Evolutionary conservation across 2,329 filamentous ascomycete species (phyloP).

Genomic region (Fusarium sp.): DNA sequence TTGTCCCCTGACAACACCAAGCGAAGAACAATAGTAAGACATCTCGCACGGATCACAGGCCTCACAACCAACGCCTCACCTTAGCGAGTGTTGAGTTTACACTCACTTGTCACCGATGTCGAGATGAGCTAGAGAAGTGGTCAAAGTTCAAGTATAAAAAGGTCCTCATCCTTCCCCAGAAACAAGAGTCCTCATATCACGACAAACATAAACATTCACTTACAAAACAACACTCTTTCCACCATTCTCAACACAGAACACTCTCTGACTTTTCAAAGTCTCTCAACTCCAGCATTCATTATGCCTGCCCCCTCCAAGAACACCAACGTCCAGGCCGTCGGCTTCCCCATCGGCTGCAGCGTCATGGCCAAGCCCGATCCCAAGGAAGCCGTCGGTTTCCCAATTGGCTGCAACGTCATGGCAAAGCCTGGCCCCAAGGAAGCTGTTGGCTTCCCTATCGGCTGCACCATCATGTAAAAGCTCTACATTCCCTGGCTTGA

Average conservation of each 20-base stretch:
- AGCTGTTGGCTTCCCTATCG: constrained; percentile 40
- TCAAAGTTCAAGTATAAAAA: constrained; percentile 34
- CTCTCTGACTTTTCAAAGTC: constrained; percentile 40
- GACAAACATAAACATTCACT: constrained; percentile 30
- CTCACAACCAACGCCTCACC: constrained; percentile 10
- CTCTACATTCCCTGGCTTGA: constrained; percentile 3
- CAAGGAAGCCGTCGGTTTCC: constrained; percentile 38
- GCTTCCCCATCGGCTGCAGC: constrained; percentile 43
- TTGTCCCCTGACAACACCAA: constrained; percentile 39
- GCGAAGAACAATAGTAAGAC: constrained; percentile 35
- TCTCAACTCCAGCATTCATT: constrained; percentile 41
- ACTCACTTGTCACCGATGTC: background rate
- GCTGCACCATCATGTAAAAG: constrained; percentile 50
- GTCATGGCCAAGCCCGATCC: constrained; percentile 45
- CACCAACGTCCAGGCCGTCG: constrained; percentile 39
- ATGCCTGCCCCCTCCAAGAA: constrained; percentile 46
- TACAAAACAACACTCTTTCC: constrained; percentile 34
- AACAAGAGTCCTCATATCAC: constrained; percentile 13
- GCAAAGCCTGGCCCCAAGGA: constrained; percentile 40
- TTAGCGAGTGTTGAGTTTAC: constrained; percentile 19
- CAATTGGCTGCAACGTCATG: constrained; percentile 44
- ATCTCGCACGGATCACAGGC: constrained; percentile 33
- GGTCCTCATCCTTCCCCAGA: background rate
- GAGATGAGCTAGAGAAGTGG: background rate
- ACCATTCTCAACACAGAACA: constrained; percentile 41